phyloP scores from a whole-genome alignment of 208 protist genomes.

The Crithidia sp. region DNA sequence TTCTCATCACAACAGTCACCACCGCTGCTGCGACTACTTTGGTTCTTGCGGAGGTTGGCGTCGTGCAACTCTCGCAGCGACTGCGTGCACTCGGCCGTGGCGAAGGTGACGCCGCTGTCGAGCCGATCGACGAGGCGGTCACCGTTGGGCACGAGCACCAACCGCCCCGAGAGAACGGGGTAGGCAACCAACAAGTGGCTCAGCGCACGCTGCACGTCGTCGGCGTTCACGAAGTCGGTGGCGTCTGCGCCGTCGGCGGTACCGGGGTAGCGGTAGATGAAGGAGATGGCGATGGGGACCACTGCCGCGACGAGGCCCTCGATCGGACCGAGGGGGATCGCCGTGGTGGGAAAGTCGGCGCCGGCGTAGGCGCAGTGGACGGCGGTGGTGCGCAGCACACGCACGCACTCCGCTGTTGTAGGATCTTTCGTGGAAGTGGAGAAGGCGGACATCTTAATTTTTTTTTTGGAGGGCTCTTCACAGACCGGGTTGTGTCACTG shows the following conservation, averaged over 20 bases:
- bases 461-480: not conserved
- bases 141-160: slow-evolving; percentile 22
- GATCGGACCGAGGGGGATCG: slow-evolving; percentile 25
- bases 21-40: not conserved
- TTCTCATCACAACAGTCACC: no score
- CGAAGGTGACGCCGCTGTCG: slow-evolving; percentile 20
- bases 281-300: slow-evolving; percentile 31
- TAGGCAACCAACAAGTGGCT: slow-evolving; percentile 23
- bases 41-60: not conserved
- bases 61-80: slow-evolving; percentile 17
- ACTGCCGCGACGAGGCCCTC: slow-evolving; percentile 21
- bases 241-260: not conserved
- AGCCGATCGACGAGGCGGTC: slow-evolving; percentile 15
- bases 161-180: slow-evolving; percentile 23
- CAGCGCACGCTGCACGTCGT: slow-evolving; percentile 23
- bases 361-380: slow-evolving; percentile 16
- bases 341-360: slow-evolving; percentile 7
- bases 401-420: slow-evolving; percentile 14
- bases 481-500: no score
- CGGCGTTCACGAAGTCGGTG: not conserved
- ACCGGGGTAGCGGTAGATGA: slow-evolving; percentile 19
- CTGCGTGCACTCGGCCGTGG: slow-evolving; percentile 15
- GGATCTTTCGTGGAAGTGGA: slow-evolving; percentile 11
- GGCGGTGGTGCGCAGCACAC: slow-evolving; percentile 1
- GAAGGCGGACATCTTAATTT: not conserved